Base-by-base conservation (phyloP, 495 filamentous ascomycete species). In the Penicillium daleae region DNA sequence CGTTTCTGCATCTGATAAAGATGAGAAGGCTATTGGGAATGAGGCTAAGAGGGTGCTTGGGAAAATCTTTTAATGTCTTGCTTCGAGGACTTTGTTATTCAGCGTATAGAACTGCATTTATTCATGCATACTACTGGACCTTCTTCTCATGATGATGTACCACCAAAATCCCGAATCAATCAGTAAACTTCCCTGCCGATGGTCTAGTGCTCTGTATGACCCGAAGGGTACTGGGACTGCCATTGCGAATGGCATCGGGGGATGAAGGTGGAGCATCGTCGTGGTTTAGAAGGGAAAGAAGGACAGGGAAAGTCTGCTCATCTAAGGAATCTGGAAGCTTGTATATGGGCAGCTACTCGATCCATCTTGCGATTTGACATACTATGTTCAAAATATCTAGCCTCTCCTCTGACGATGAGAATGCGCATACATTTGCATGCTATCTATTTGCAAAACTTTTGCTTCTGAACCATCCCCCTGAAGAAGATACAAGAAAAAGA, bases 1-100 rank as follows among this genome's bases (percentile, higher is more conserved):
- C 40, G 78, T 80, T 71, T 60, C 75, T 75, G 66, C 79, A 66
- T 65, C 51, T 21, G 29, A 82, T 64, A 71, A 68, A 51, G 68
- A 78, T 66, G 56, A 74, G 17, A 78, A 76, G 50, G 75, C 77
- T 55, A 73, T 87, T 67, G 84, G 82, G 21, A 89, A 90, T 46
- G 86, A 90, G 66, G 86, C 91, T 15, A 87, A 88, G 74, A 86
- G 90, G 68, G 87, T 97, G 10, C 74, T 96, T 59, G 91, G 89
- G 68, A 90, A 90, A 78, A 91, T 96, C 57, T 96, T 96, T 55
- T 83, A 66, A 66, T 60, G n/a, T 44, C 6, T 44, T 44, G 40
- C 7, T 7, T 44, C 40, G 15, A 44, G 40, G 7, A 22, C 40
- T 21, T 6, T 44, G 7, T n/a, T 44, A 22, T 44, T 44, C 40